Percentiles rank a stretch among this genome's conserved stretches.
phyloP scores from a whole-genome alignment of 306 rosid genomes.

The Fagus sylvatica region DNA sequence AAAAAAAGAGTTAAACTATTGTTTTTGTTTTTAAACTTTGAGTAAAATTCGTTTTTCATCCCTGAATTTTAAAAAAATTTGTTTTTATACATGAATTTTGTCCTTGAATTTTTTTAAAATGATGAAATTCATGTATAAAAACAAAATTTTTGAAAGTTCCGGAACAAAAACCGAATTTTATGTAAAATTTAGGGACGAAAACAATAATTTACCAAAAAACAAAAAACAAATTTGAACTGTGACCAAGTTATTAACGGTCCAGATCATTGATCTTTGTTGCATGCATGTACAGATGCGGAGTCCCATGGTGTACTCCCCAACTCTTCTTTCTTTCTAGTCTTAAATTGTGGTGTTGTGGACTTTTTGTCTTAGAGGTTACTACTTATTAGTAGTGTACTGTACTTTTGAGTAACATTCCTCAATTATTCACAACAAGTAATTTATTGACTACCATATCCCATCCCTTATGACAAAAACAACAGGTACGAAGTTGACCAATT shows the following conservation, averaged over 20 bases:
- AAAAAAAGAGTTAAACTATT: too few relatives aligned
- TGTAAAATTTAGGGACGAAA: too few relatives aligned
- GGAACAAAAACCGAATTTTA: too few relatives aligned
- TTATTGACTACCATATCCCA: conserved; percentile 36
- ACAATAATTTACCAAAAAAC: too few relatives aligned
- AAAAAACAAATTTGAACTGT: too few relatives aligned
- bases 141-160: too few relatives aligned
- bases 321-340: background rate
- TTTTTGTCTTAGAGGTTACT: conserved; percentile 26
- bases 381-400: conserved; percentile 20
- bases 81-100: too few relatives aligned
- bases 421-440: background rate
- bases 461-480: conserved; percentile 3
- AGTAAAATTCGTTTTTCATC: too few relatives aligned
- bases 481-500: conserved; percentile 29
- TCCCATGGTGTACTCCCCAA: background rate
- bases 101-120: too few relatives aligned
- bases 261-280: background rate
- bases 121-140: too few relatives aligned
- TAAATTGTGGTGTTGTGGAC: conserved; percentile 16
- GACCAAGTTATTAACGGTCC: background rate
- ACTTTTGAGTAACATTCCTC: conserved; percentile 7
- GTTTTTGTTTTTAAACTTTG: too few relatives aligned
- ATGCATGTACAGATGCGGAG: background rate
- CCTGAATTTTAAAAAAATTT: too few relatives aligned